Evolutionary conservation across 257 asterid genomes (phyloP).

Genomic region (Ajuga chamaepitys): DNA sequence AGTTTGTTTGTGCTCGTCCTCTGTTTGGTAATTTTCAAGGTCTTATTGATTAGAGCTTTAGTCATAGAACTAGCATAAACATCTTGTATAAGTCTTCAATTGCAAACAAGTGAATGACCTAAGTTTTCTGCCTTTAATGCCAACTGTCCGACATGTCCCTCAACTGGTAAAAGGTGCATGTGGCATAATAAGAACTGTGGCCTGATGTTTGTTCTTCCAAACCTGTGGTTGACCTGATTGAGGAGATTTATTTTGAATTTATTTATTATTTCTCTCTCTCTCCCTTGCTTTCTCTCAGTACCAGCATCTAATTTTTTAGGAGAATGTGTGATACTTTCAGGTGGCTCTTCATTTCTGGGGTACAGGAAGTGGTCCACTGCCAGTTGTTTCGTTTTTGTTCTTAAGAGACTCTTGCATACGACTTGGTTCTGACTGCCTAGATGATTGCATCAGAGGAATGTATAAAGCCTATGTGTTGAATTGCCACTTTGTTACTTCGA

Average conservation of each 20-base stretch:
- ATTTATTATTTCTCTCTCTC: background rate
- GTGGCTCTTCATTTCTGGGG: conserved; percentile 97
- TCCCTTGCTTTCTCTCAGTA: background rate
- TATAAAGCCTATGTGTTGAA: conserved; percentile 81
- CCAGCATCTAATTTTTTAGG: background rate
- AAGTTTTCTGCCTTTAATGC: background rate
- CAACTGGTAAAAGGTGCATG: background rate
- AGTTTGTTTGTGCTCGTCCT: background rate
- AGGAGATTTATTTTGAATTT: background rate
- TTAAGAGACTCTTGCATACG: conserved; percentile 71
- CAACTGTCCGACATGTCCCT: background rate
- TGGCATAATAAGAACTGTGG: conserved; percentile 4
- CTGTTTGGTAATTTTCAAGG: background rate
- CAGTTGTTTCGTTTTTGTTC: conserved; percentile 84
- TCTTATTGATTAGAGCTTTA: background rate
- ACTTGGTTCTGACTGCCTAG: conserved; percentile 76
- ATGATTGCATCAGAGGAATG: conserved; percentile 89
- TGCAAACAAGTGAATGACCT: conserved; percentile 1
- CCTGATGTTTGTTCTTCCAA: background rate
- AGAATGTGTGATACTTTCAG: conserved; percentile 31
- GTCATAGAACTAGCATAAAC: background rate
- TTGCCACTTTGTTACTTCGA: conserved; percentile 64
- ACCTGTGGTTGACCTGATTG: background rate
- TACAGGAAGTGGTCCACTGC: conserved; percentile 85
- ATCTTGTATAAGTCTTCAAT: background rate